Percentiles rank a stretch among this genome's conserved stretches.
Evolutionary conservation across 2,329 filamentous ascomycete species (phyloP).

Genomic region (Colletotrichum zoysiae): DNA sequence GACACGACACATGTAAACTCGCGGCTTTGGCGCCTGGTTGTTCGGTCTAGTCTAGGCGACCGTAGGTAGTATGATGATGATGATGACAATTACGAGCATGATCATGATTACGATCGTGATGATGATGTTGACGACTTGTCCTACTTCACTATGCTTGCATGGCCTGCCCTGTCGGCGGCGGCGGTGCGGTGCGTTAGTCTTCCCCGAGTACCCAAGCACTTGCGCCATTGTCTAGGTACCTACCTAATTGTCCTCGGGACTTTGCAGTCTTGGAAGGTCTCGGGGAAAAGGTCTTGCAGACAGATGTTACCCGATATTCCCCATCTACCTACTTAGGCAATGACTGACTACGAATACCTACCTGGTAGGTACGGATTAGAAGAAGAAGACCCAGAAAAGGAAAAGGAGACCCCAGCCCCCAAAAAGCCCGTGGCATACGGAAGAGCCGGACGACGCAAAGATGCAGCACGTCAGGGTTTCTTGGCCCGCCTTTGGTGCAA

Average conservation of each 20-base stretch:
- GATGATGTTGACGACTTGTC: conserved; percentile 31
- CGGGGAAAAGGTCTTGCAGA: not conserved
- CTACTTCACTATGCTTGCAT: not conserved
- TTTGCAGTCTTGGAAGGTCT: conserved; percentile 1
- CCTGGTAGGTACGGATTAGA: not conserved
- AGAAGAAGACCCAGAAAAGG: too few relatives aligned
- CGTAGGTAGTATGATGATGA: conserved; percentile 9
- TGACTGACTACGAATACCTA: not conserved
- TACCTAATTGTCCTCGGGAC: not conserved
- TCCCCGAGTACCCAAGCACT: conserved; percentile 6
- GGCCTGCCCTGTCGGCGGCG: conserved; percentile 6
- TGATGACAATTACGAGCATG: conserved; percentile 1
- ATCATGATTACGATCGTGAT: not conserved
- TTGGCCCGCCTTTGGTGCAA: conserved; percentile 13
- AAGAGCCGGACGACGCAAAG: conserved; percentile 30
- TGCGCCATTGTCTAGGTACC: not conserved
- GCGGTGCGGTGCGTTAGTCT: conserved; percentile 9
- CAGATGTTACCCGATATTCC: not conserved
- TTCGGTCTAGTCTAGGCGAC: conserved; percentile 18
- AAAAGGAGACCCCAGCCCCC: too few relatives aligned
- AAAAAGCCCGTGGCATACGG: conserved; percentile 16
- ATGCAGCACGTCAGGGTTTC: conserved; percentile 39
- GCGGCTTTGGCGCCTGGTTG: conserved; percentile 2
- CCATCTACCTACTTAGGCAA: too few relatives aligned
- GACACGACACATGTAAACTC: conserved; percentile 8